Base-by-base conservation (phyloP, 495 filamentous ascomycete genomes). In the Tuber melanosporum region DNA sequence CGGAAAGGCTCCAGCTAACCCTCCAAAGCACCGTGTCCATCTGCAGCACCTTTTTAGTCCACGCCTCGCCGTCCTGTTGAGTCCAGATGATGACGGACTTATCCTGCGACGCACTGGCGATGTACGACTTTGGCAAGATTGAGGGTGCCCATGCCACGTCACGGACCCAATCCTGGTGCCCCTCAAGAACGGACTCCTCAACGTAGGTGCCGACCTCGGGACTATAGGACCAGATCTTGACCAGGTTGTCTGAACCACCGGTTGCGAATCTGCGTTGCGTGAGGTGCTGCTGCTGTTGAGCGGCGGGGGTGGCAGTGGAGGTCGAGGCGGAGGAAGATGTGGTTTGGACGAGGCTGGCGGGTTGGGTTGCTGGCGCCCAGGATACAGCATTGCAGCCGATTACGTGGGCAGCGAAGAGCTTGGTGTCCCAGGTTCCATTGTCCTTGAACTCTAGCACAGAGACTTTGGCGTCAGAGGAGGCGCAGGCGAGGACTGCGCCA, bases 81-180 rank as follows among this genome's bases (percentile, higher is more conserved):
- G 94, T 98, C 96, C 96, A 99, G 85, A 99, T 97, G 73, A 94
- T 89, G 73, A 98, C 95, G 17, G 93, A 97, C 88, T 94, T 94
- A 82, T 99, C 95, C 86, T 98, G 94, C n/a, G 89, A 91, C 20
- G 95, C 95, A 22, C 90, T 92, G 39, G 95, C 96, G 79, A 99
- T 97, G 86, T 99, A 99, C 70, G 90, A 91, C 88, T 97, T 98
- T 83, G 92, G 91, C 76, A 98, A 87, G 70, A 98, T 92, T 74
- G 93, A 96, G 10, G 95, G 95, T 70, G 91, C 92, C 96, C 96
- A 98, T 20, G 95, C 93, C 12, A 99, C 95, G 84, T 99, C 96
- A 71, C 95, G 92, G 72, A 99, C 95, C 95, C 95, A 99, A 87
- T 98, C 95, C 0, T 90, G 91, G 85, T 99, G 95, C 79, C 95